Evolutionary conservation across 2,329 filamentous ascomycete genomes (phyloP).

Genomic region (Xylariaceae sp.): DNA sequence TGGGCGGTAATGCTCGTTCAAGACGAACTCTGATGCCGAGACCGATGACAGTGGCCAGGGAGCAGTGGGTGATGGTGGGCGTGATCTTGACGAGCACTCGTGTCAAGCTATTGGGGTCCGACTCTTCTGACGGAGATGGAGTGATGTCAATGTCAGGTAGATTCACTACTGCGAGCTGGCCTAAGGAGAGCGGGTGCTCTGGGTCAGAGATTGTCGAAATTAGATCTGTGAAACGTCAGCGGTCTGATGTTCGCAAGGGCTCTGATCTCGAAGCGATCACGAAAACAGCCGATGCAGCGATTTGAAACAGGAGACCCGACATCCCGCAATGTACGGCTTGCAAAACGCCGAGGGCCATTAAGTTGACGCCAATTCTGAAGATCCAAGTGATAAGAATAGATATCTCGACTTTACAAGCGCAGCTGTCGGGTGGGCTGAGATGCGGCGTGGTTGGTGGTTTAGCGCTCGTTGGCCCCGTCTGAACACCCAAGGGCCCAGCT

Average conservation of each 20-base stretch:
- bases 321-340: too few species aligned
- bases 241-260: constrained; percentile 8
- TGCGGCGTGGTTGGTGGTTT: too few species aligned
- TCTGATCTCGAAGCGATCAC: too few species aligned
- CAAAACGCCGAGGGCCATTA: too few species aligned
- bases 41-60: constrained; percentile 91
- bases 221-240: constrained; percentile 59
- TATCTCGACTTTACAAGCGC: too few species aligned
- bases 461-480: too few species aligned
- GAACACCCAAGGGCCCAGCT: too few species aligned
- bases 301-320: too few species aligned
- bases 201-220: constrained; percentile 94
- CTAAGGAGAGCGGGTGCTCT: constrained; percentile 91
- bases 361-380: too few species aligned
- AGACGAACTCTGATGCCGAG: constrained; percentile 87
- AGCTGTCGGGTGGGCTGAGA: too few species aligned
- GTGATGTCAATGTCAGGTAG: constrained; percentile 86
- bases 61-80: constrained; percentile 95
- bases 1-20: constrained; percentile 84
- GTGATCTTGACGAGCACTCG: constrained; percentile 85
- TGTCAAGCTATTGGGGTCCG: constrained; percentile 54
- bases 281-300: too few species aligned
- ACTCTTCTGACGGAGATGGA: constrained; percentile 57
- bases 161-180: constrained; percentile 90
- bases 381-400: too few species aligned